Evolutionary conservation across 169 alveolate species (phyloP), one percentile per base, ranked within the genome.

Genomic region (Plasmodium reichenowi): DNA sequence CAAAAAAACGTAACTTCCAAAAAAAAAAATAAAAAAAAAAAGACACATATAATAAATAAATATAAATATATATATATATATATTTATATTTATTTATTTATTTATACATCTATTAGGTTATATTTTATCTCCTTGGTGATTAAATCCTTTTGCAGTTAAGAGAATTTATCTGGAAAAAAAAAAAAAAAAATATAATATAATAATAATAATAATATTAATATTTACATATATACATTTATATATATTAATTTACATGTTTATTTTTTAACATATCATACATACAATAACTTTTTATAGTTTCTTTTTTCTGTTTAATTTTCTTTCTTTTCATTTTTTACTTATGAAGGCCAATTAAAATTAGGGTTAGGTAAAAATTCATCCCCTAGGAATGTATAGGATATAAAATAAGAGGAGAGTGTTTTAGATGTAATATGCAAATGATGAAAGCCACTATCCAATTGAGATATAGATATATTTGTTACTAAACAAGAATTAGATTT

Each of bases 301-400:
- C 60, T 67, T 7, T 20, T 68, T 68, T 63, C 32, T 17, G 3
- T 63, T 9, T 63, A 10, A 7, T 26, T 26, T 26, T 63, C 17
- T 9, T 10, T 17, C 60, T 67, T 7, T 20, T 68, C 47, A n/a
- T 4, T 17, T 24, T 24, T 8, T 74, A 74, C 88, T 7, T 9
- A 10, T 9, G 10, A 0, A 10, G 88, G 88, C 88, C 88, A 76
- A 15, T 54, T 64, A 62, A 76, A 76, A 58, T 67, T 52, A 2
- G 88, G 88, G 70, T 76, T 76, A 12, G 88, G 88, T 2, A 76
- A 56, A 29, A 76, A 76, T 12, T 76, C 88, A 7, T 64, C 76
- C 24, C 76, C 88, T 10, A 76, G 52, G 24, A 76, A 76, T 43
- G 88, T 76, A 32, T 76, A 76, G 20, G 88, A 76, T 13, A 76